phyloP scores from a whole-genome alignment of 495 filamentous ascomycete species.

The Trichoderma parareesei region DNA sequence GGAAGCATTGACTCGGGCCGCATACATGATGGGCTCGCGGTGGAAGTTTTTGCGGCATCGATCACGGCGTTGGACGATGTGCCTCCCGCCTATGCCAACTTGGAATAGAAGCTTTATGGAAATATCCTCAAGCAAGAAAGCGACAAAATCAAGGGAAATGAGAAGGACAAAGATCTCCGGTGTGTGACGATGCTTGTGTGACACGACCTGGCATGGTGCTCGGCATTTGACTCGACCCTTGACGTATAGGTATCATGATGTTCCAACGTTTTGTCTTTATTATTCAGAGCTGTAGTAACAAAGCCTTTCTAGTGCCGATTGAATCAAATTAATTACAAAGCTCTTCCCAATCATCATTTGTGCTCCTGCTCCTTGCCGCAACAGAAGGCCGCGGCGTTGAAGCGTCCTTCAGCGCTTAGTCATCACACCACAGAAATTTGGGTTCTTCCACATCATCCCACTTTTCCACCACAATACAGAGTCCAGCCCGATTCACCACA shows the following conservation, averaged over 20 bases:
- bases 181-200: too few relatives aligned
- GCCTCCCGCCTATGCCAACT: not conserved
- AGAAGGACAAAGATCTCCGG: too few relatives aligned
- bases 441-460: conserved; percentile 3
- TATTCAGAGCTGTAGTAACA: too few relatives aligned
- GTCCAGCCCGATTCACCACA: not conserved
- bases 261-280: too few relatives aligned
- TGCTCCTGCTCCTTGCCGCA: too few relatives aligned
- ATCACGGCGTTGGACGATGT: not conserved
- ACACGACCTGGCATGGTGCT: too few relatives aligned
- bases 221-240: too few relatives aligned
- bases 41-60: not conserved
- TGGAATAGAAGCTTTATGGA: not conserved
- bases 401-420: not conserved
- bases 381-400: too few relatives aligned
- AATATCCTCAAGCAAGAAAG: not conserved
- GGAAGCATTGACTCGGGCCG: not conserved
- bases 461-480: not conserved
- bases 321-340: too few relatives aligned
- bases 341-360: too few relatives aligned
- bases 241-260: too few relatives aligned
- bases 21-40: not conserved
- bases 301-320: too few relatives aligned
- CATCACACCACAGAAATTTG: not conserved
- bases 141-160: not conserved